Percentiles rank a stretch among this genome's conserved stretches.
Conservation (phyloP, 768 basidiomycete species). For the Leucocoprinus sp. region DNA sequence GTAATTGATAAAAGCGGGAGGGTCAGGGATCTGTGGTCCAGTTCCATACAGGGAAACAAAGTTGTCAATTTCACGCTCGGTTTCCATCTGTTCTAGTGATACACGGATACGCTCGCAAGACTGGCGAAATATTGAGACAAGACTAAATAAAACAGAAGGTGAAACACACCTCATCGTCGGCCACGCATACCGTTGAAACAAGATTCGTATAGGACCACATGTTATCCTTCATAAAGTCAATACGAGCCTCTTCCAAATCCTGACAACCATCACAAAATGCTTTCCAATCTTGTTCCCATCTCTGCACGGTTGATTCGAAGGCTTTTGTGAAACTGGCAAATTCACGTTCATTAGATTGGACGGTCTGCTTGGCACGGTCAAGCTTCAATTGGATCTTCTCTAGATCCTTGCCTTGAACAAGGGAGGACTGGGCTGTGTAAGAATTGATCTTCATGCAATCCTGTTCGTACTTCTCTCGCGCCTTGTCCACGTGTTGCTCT, state of each 20-base stretch:
- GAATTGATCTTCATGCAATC: constrained; percentile 93
- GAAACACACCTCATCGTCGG: constrained; percentile 81
- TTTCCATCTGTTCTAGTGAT: constrained; percentile 82
- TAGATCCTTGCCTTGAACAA: constrained; percentile 89
- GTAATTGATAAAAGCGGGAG: constrained; percentile 83
- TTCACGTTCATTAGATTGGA: constrained; percentile 86
- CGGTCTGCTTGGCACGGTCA: constrained; percentile 85
- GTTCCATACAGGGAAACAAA: constrained; percentile 89
- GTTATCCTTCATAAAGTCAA: constrained; percentile 91
- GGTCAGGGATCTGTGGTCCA: constrained; percentile 80
- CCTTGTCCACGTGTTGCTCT: constrained; percentile 78
- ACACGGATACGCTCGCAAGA: constrained; percentile 87
- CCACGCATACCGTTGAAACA: constrained; percentile 91
- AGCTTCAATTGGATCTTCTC: constrained; percentile 86
- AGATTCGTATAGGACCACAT: constrained; percentile 96
- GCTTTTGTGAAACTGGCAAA: constrained; percentile 82
- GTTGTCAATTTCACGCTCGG: constrained; percentile 78
- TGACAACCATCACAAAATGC: constrained; percentile 90
- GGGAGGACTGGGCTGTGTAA: constrained; percentile 82
- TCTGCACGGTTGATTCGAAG: constrained; percentile 66
- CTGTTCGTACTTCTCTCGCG: constrained; percentile 87
- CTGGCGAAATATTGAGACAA: constrained; percentile 30
- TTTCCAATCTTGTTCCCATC: constrained; percentile 96
- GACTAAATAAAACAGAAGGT: neutral
- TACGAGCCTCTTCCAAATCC: constrained; percentile 91